Base-by-base conservation (phyloP, 495 filamentous ascomycete genomes). In the Emericellopsis terricola region DNA sequence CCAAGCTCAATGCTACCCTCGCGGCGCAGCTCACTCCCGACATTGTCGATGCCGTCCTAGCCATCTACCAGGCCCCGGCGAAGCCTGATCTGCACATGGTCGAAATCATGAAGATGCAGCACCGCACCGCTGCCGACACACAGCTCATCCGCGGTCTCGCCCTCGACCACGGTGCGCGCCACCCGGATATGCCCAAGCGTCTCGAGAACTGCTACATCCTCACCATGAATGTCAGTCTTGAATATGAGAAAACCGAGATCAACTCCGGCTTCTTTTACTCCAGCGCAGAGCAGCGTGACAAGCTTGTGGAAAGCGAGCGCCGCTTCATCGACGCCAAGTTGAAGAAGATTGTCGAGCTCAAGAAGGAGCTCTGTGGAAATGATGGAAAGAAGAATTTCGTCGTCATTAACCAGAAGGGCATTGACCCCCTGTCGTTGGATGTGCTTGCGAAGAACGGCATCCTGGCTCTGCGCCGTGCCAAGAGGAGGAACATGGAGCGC, bases 21-120 rank as follows among this genome's bases (percentile, higher is more conserved):
- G 91, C 91, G 17, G 73, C 92, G 51, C 79, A 79, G 49, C 78
- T 97, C 27, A 93, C 83, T 15, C 82, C 89, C 20, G 74, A 78
- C 44, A 94, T 99, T 43, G 85, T 94, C 46, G 89, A 99, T 54
- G 81, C 89, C 35, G 89, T 96, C 29, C 70, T 96, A 35, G 68
- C 91, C 31, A 99, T 99, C 52, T 86, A 93, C 60, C 67, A 79
- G 49, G 56, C 84, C 18, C 81, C 83, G 19, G 76, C 73, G 42
- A 96, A 94, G 60, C 89, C 89, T 29, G 89, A 99, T 54, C 57
- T 99, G 41, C 87, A 96, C 59, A 99, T 99, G 89, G 68, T 99
- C 41, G 89, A 99, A 57, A 94, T 99, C 43, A 96, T 96, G 91
- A 94, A 91, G 51, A 99, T 99, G 89, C 89, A 96, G 54, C 89